Evolutionary conservation across 2,329 filamentous ascomycete species (phyloP), one percentile per base, ranked within the genome.

Genomic region (Chaetomium sp.): DNA sequence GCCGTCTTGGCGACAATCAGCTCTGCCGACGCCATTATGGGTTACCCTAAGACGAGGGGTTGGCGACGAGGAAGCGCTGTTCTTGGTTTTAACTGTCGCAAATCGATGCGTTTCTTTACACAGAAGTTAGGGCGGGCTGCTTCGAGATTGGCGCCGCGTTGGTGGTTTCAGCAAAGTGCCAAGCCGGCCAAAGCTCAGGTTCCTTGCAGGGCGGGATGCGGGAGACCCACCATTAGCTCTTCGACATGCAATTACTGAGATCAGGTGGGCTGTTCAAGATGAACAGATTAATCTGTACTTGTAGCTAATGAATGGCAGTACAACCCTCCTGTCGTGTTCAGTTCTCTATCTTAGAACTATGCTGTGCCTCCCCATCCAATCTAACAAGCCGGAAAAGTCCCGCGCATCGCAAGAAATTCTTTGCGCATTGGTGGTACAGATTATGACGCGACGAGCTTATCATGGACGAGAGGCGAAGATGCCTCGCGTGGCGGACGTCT

Each of bases 1-100:
- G 90, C 86, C 49, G 91, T 90, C 79, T 92, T 93, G 68, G 90
- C 88, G 70, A 94, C 91, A 72, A 88, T 89, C 66, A 93, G 78
- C 75, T 91, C 85, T 53, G 87, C 86, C 31, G 87, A 87, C 21
- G 87, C 83, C 87, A 91, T 90, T 58, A 67, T 35, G 21, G 27
- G 10, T 35, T 35, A n/a, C 38, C 38, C 38, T 42, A 42, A 19
- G 9, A 21, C 70, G 58, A 64, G 58, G 29, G 31, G 19, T 38
- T 38, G 63, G 50, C 33, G 13, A 16, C 23, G 35, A 19, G 31
- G 29, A 33, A 38, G 42, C 31, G 19, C n/a, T 57, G 50, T 19
- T 21, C 8, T 38, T 35, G 55, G 23, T 5, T n/a, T 53, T 4
- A 19, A 42, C 38, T 33, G 21, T 50, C 21, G 49, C 29, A 27